Evolutionary conservation across 306 rosid species (phyloP).

Genomic region (Rubus idaeus): DNA sequence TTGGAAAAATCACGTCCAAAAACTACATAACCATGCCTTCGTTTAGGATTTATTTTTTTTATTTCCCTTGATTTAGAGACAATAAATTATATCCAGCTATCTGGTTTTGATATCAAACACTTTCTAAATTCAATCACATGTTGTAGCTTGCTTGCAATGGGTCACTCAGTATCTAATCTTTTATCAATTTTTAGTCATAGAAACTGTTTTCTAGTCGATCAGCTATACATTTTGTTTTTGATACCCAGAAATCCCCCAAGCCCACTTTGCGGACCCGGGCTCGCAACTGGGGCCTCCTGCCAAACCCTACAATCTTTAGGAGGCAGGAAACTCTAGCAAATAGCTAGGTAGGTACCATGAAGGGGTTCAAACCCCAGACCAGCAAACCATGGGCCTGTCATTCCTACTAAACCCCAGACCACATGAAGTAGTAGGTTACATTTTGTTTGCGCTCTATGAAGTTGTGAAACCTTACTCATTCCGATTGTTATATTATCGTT

Average conservation of each 20-base stretch:
- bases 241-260: neutral
- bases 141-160: neutral
- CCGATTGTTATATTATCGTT: conserved; percentile 5
- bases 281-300: neutral
- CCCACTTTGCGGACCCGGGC: neutral
- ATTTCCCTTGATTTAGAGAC: neutral
- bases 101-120: neutral
- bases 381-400: neutral
- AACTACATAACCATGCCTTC: neutral
- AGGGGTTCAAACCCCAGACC: neutral
- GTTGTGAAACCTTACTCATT: conserved; percentile 21
- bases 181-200: neutral
- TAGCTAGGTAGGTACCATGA: neutral
- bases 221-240: neutral
- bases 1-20: neutral
- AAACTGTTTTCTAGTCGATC: neutral
- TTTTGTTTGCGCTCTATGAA: neutral
- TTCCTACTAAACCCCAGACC: neutral
- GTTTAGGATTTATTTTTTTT: neutral
- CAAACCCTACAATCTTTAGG: neutral
- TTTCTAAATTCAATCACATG: neutral
- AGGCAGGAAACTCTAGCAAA: neutral
- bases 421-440: neutral
- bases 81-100: neutral
- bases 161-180: neutral